Evolutionary conservation across 768 basidiomycete genomes (phyloP), one percentile per base, ranked within the genome.

Genomic region (Lentinula guzmanii): DNA sequence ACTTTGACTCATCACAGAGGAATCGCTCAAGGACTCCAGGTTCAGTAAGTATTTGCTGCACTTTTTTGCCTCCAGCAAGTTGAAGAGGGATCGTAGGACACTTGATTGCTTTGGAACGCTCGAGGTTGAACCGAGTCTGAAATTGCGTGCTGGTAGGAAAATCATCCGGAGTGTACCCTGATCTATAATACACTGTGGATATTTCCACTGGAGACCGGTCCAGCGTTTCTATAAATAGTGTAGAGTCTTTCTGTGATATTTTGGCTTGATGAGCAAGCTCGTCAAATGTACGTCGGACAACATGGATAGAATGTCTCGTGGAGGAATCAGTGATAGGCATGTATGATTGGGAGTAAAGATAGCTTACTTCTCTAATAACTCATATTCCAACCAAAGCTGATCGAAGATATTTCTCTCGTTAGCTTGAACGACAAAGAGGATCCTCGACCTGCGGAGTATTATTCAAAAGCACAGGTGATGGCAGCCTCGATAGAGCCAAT

Each of bases 401-500:
- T 98, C 96, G 70, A 98, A 98, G 4, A 96, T 83, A 72, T 99
- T 99, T 41, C 95, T 82, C 71, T 98, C 96, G 45, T 84, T 82
- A 4, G 85, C 81, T 68, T 95, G 95, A 0, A 93, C 85, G n/a
- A 98, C 93, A 67, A 98, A 92, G 11, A 98, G 78, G 31, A 98
- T 83, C 62, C 71, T 74, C 31, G 81, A 69, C 56, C 81, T 83
- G 46, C 21, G 42, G 33, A 64, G 61, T 13, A 60, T 50, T 37
- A 52, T 46, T 15, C 33, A 45, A 16, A 42, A 7, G 13, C 16
- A 33, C 11, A 48, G 13, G 18, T 34, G 4, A 21, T 31, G 8
- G n/a, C 46, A 50, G 21, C 31, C 31, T n/a, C 31, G 31, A 45
- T 50, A 34, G 41, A 31, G n/a, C 58, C 28, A 68, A 71, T 67